Evolutionary conservation across 2,329 filamentous ascomycete species (phyloP), one percentile per base, ranked within the genome.

Genomic region (Ceratocystis cubensis): DNA sequence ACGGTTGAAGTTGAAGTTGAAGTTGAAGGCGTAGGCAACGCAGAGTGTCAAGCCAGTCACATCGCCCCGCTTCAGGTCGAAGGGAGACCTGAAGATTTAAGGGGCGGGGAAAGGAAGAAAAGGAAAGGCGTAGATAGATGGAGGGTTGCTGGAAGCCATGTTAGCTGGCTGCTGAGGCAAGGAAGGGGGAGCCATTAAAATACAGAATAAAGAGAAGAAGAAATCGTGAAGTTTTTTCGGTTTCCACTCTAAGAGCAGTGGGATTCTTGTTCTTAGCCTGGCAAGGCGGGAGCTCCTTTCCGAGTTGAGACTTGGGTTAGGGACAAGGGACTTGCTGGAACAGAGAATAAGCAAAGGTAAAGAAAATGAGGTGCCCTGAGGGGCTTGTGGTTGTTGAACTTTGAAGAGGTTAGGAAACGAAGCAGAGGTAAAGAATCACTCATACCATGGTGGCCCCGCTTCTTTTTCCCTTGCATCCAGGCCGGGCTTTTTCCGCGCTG

Each of bases 241-340:
- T 25, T 53, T 53, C 13, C 20, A 25, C 17, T 48, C 25, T 50
- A 22, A 20, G 17, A n/a, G 45, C 8, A 25, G 50, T 25, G 50
- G 22, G 45, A 48, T 50, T 50, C n/a, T 20, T 20, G 46, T 50
- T 50, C n/a, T 57, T 59, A 59, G 56, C 28, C 28, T 59, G 56
- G 37, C 25, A 59, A 59, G 56, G 33, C 25, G 56, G 56, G 56
- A 59, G 28, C 3, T 59, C 56, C 56, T 59, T 59, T 59, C 56
- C 56, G 28, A 30, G 37, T 41, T 10, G 25, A 33, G n/a, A n/a
- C 25, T 41, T 41, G 37, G 37, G 37, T 13, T 33, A 30, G 13
- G 50, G 50, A 56, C 50, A 56, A 41, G 37, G 37, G 37, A 13
- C 10, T 41, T 41, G 37, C 37, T 41, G 37, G 37, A 4, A 41